Conservation (phyloP, 2,329 filamentous ascomycete species). For the Aquanectria penicillioides region DNA sequence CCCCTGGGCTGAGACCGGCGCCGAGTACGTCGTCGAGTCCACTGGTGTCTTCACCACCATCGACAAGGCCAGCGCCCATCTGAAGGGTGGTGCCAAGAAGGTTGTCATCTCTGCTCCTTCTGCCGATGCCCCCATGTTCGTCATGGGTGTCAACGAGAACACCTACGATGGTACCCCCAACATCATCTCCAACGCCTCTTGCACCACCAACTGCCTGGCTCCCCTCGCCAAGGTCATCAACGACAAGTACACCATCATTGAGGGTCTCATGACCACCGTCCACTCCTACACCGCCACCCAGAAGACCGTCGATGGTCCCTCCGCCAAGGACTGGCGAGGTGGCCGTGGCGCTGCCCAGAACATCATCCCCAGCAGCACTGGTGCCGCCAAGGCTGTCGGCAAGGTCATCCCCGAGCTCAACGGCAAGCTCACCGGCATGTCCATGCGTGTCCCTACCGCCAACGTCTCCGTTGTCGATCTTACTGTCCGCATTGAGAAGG, state of each 20-base stretch:
- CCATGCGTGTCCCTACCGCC: slow-evolving; percentile 97
- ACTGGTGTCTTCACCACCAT: slow-evolving; percentile 99
- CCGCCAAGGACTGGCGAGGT: slow-evolving; percentile 99
- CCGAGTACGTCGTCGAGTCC: slow-evolving; percentile 95
- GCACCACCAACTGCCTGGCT: slow-evolving; percentile 99
- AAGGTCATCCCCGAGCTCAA: slow-evolving; percentile 99
- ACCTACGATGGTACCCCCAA: slow-evolving; percentile 89
- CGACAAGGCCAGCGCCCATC: slow-evolving; percentile 93
- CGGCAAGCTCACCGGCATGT: slow-evolving; percentile 99
- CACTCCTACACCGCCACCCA: slow-evolving; percentile 99
- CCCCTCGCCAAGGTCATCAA: slow-evolving; percentile 99
- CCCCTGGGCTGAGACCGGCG: slow-evolving; percentile 88
- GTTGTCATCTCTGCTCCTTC: slow-evolving; percentile 93
- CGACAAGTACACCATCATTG: slow-evolving; percentile 97
- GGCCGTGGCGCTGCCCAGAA: slow-evolving; percentile 98
- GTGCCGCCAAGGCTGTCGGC: slow-evolving; percentile 99
- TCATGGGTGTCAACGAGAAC: slow-evolving; percentile 99
- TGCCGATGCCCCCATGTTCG: slow-evolving; percentile 98
- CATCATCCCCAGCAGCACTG: slow-evolving; percentile 99
- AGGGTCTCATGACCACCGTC: slow-evolving; percentile 99
- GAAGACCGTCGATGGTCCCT: slow-evolving; percentile 99
- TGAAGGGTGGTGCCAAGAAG: slow-evolving; percentile 98
- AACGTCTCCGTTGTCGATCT: slow-evolving; percentile 99
- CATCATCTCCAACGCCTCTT: slow-evolving; percentile 99
- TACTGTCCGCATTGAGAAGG: slow-evolving; percentile 93